Conservation (phyloP, 495 filamentous ascomycete genomes). For the Aspergillus wentii region DNA sequence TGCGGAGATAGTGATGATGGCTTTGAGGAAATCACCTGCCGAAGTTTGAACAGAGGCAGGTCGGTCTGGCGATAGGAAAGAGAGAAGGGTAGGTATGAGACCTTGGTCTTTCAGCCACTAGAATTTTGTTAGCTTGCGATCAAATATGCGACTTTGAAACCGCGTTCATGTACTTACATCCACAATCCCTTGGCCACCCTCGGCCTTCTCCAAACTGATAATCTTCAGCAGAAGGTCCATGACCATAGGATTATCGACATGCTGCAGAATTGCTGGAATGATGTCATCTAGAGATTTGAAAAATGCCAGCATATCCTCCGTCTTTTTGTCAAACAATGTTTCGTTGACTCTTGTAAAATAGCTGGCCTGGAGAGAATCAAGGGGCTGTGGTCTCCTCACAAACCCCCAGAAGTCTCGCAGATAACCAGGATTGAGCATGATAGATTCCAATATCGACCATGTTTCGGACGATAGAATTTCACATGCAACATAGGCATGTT, state of each 20-base stretch:
- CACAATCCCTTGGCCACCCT: conserved; percentile 87
- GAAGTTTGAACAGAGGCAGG: conserved; percentile 88
- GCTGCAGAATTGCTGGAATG: conserved; percentile 78
- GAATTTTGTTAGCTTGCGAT: conserved; percentile 16
- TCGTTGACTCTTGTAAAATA: conserved; percentile 99
- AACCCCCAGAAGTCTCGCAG: conserved; percentile 89
- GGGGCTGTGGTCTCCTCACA: conserved; percentile 67
- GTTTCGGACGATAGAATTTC: conserved; percentile 94
- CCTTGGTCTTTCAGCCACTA: conserved; percentile 92
- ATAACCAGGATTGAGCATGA: conserved; percentile 76
- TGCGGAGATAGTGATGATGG: conserved; percentile 97
- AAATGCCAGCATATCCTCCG: conserved; percentile 88
- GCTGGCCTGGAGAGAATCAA: conserved; percentile 89
- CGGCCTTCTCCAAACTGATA: conserved; percentile 90
- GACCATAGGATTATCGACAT: conserved; percentile 96
- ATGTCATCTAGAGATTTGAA: conserved; percentile 78
- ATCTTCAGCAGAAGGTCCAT: conserved; percentile 98
- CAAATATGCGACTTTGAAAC: conserved; percentile 3
- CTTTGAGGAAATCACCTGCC: conserved; percentile 96
- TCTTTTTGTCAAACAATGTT: conserved; percentile 92
- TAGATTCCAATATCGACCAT: conserved; percentile 89
- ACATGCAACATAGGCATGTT: conserved; percentile 86
- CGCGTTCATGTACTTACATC: conserved; percentile 77
- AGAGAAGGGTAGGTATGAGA: conserved; percentile 83
- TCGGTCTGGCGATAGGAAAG: conserved; percentile 78